Percentiles rank a stretch among this genome's conserved stretches.
Evolutionary conservation across 2,329 filamentous ascomycete species (phyloP).

Genomic region (Fusarium stilboides): DNA sequence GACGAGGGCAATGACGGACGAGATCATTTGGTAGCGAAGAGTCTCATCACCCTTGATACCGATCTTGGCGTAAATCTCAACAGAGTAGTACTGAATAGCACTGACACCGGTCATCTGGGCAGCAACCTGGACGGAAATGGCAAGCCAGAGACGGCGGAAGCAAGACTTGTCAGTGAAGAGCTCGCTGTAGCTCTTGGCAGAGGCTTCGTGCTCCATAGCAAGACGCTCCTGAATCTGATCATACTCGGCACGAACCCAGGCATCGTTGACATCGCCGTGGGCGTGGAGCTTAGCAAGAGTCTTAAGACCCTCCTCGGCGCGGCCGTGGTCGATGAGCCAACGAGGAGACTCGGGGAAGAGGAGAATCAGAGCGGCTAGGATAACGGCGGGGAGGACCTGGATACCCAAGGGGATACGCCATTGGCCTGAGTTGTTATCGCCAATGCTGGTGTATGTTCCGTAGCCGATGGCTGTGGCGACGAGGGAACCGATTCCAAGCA

Average conservation of each 20-base stretch:
- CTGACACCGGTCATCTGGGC: conserved; percentile 83
- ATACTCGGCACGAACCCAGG: conserved; percentile 80
- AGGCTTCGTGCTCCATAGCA: conserved; percentile 75
- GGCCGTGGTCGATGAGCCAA: conserved; percentile 76
- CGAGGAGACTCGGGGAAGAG: conserved; percentile 44
- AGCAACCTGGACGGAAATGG: conserved; percentile 76
- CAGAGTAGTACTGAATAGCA: conserved; percentile 81
- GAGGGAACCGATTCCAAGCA: conserved; percentile 81
- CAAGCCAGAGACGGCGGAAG: conserved; percentile 79
- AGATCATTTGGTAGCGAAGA: conserved; percentile 82
- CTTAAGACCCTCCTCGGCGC: conserved; percentile 72
- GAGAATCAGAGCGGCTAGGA: conserved; percentile 40
- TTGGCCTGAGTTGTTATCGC: conserved; percentile 23
- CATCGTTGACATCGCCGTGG: conserved; percentile 74
- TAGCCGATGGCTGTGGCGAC: conserved; percentile 57
- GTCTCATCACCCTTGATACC: conserved; percentile 67
- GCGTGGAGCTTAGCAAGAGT: conserved; percentile 79
- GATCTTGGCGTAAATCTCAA: conserved; percentile 68
- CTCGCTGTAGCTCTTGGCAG: conserved; percentile 75
- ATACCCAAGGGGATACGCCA: conserved; percentile 43
- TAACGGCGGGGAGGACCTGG: conserved; percentile 31
- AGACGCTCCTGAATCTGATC: conserved; percentile 78
- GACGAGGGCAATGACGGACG: conserved; percentile 67
- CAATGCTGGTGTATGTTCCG: conserved; percentile 20
- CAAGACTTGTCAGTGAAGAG: conserved; percentile 73